A percentile compares a stretch with the other conserved stretches of the same genome.
Conservation (phyloP, 2,329 filamentous ascomycete genomes). For the Claviceps sorghi region DNA sequence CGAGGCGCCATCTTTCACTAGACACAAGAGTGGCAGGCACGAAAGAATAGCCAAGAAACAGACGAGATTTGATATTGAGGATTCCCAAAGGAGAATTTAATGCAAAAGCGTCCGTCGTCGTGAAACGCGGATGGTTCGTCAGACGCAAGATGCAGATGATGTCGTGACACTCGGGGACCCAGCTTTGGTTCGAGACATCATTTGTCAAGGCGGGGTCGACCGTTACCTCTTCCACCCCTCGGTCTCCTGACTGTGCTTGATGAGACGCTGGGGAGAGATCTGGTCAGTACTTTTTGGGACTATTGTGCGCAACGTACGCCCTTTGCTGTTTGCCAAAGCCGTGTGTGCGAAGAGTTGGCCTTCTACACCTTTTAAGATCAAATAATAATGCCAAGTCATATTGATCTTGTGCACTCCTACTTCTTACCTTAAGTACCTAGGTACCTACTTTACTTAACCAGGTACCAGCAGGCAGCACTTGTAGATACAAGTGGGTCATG, state of each 20-base stretch:
- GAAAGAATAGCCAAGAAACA: background rate
- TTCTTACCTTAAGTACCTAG: no score
- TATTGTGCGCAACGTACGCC: background rate
- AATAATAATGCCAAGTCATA: no score
- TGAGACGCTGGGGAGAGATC: background rate
- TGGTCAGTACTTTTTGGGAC: background rate
- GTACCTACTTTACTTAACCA: no score
- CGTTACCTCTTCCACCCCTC: no score
- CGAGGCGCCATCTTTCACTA: constrained; percentile 44
- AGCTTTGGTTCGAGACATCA: no score
- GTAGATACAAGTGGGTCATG: no score
- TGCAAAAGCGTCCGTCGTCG: background rate
- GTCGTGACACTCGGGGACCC: background rate
- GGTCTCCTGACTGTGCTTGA: background rate
- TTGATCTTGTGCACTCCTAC: no score
- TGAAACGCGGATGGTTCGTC: background rate
- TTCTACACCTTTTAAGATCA: no score
- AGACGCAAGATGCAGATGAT: background rate
- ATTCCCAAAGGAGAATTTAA: background rate
- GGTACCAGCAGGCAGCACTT: no score
- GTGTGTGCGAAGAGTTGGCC: no score
- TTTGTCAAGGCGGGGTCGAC: background rate
- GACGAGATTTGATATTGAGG: background rate
- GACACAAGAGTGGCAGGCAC: background rate
- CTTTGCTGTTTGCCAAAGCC: background rate